Evolutionary conservation across 139 green algal species (phyloP).

Genomic region (Spirogloea muscicola): DNA sequence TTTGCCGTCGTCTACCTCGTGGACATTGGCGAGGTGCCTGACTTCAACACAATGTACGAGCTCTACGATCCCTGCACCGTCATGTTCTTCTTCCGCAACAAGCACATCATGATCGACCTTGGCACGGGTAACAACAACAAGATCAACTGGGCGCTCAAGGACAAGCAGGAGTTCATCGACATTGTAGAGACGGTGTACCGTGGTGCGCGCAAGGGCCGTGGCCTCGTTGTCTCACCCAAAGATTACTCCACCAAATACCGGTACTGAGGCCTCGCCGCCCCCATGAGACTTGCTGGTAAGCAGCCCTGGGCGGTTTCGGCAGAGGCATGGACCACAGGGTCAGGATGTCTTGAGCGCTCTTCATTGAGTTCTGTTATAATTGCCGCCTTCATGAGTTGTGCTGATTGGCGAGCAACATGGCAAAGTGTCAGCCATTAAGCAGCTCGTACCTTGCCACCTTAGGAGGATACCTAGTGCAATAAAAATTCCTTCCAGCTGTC

Average conservation of each 20-base stretch:
- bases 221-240: slow-evolving; percentile 95
- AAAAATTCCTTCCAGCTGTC: too few relatives aligned
- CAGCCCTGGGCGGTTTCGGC: too few relatives aligned
- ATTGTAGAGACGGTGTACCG: slow-evolving; percentile 95
- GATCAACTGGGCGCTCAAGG: slow-evolving; percentile 98
- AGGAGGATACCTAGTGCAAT: too few relatives aligned
- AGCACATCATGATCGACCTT: slow-evolving; percentile 84
- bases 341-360: too few relatives aligned
- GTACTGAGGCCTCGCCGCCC: too few relatives aligned
- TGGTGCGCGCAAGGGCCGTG: slow-evolving; percentile 84
- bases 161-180: slow-evolving; percentile 99
- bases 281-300: too few relatives aligned
- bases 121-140: slow-evolving; percentile 99
- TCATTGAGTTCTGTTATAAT: too few relatives aligned
- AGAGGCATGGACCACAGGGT: too few relatives aligned
- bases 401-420: too few relatives aligned
- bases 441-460: too few relatives aligned
- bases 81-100: slow-evolving; percentile 99
- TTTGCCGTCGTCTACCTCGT: slow-evolving; percentile 62
- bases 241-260: slow-evolving; percentile 98
- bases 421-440: too few relatives aligned
- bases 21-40: slow-evolving; percentile 47
- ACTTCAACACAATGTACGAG: slow-evolving; percentile 75
- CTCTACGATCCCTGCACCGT: slow-evolving; percentile 97
- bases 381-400: too few relatives aligned